Evolutionary conservation across 805 yeast genomes (phyloP).

Genomic region (Metschnikowia picachoensis): DNA sequence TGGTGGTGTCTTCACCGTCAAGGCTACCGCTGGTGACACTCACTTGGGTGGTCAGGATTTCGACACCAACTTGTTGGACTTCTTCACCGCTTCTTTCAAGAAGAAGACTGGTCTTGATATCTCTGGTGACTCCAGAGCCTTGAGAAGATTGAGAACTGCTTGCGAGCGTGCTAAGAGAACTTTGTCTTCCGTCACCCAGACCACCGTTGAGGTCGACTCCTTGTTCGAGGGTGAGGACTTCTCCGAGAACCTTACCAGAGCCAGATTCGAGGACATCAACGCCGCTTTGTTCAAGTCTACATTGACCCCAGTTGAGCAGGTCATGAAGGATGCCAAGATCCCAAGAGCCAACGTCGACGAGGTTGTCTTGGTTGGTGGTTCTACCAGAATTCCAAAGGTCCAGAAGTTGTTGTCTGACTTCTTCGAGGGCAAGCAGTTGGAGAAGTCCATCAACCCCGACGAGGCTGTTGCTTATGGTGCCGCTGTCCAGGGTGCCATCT

Average conservation of each 20-base stretch:
- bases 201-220: slow-evolving; percentile 94
- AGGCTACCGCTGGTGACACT: slow-evolving; percentile 72
- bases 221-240: slow-evolving; percentile 93
- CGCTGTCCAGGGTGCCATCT: slow-evolving; percentile 90
- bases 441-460: slow-evolving; percentile 97
- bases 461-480: slow-evolving; percentile 99
- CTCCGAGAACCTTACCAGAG: slow-evolving; percentile 92
- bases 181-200: slow-evolving; percentile 89
- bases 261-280: slow-evolving; percentile 96
- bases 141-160: slow-evolving; percentile 86
- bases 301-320: slow-evolving; percentile 93
- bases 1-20: slow-evolving; percentile 95
- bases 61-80: slow-evolving; percentile 48
- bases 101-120: slow-evolving; percentile 45
- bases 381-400: slow-evolving; percentile 98
- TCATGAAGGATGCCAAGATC: slow-evolving; percentile 87
- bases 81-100: slow-evolving; percentile 45
- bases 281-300: slow-evolving; percentile 91
- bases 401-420: slow-evolving; percentile 86
- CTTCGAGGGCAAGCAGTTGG: slow-evolving; percentile 93
- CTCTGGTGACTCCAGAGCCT: slow-evolving; percentile 46
- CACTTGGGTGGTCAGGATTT: slow-evolving; percentile 52
- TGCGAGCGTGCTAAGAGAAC: slow-evolving; percentile 98
- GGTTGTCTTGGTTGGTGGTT: slow-evolving; percentile 97
- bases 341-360: slow-evolving; percentile 87